Evolutionary conservation across 441 rosid genomes (phyloP).

Genomic region (Euphorbia schlechtendalii): DNA sequence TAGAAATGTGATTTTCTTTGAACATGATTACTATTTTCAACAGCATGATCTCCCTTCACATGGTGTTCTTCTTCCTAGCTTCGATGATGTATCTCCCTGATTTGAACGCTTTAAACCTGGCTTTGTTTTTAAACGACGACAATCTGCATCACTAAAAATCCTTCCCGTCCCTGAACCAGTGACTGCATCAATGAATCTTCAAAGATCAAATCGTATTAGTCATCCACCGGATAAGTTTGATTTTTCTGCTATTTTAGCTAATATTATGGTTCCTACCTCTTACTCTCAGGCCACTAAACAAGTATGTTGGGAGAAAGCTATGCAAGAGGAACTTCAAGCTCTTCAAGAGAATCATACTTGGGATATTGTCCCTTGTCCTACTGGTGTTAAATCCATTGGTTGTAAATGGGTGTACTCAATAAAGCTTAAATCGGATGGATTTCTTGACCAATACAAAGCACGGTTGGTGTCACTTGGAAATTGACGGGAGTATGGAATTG

Average conservation of each 20-base stretch:
- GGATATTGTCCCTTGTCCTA: background rate
- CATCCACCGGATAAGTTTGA: background rate
- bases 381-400: background rate
- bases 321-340: too few relatives aligned
- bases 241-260: background rate
- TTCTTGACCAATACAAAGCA: too few relatives aligned
- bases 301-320: too few relatives aligned
- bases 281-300: background rate
- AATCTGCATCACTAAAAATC: background rate
- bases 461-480: too few relatives aligned
- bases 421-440: background rate
- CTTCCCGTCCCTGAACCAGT: background rate
- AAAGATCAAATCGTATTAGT: too few relatives aligned
- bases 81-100: too few relatives aligned
- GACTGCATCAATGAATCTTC: background rate
- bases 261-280: background rate
- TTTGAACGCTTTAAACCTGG: background rate
- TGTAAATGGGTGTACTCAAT: conserved; percentile 1
- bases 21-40: background rate
- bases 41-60: too few relatives aligned
- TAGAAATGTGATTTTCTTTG: background rate
- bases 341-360: too few relatives aligned
- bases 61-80: background rate
- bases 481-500: background rate
- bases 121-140: background rate